phyloP scores from a whole-genome alignment of 2,329 filamentous ascomycete species.

The Escovopsis sp. region DNA sequence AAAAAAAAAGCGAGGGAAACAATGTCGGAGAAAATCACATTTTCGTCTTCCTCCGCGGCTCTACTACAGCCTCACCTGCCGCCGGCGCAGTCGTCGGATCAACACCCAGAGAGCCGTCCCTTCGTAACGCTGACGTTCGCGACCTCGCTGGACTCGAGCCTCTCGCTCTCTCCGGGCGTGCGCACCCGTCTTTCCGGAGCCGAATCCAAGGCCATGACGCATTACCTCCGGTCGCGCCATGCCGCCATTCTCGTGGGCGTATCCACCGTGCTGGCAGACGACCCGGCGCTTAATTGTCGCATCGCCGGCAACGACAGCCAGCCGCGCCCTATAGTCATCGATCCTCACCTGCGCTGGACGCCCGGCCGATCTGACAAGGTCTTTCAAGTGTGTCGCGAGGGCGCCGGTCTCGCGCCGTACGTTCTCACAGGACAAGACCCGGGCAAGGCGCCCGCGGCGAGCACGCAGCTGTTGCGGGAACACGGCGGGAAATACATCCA shows the following conservation, averaged over 20 bases:
- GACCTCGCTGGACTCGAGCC: slow-evolving; percentile 70
- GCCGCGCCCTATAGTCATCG: slow-evolving; percentile 69
- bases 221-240: slow-evolving; percentile 71
- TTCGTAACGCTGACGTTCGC: slow-evolving; percentile 80
- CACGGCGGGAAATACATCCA: slow-evolving; percentile 39
- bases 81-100: neutral
- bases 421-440: slow-evolving; percentile 39
- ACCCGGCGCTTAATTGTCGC: slow-evolving; percentile 75
- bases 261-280: slow-evolving; percentile 70
- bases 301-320: slow-evolving; percentile 49
- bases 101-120: slow-evolving; percentile 13
- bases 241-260: slow-evolving; percentile 76
- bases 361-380: slow-evolving; percentile 47
- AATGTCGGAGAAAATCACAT: slow-evolving; percentile 22
- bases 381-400: slow-evolving; percentile 45
- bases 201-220: slow-evolving; percentile 81
- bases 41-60: slow-evolving; percentile 17
- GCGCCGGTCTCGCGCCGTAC: slow-evolving; percentile 59
- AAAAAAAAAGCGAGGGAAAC: neutral
- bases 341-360: slow-evolving; percentile 63
- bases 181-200: slow-evolving; percentile 73
- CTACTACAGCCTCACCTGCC: slow-evolving; percentile 22
- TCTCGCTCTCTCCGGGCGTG: slow-evolving; percentile 63
- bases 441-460: slow-evolving; percentile 30
- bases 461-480: slow-evolving; percentile 26